Evolutionary conservation across 1,139 yeast genomes (phyloP), one percentile per base, ranked within the genome.

Genomic region (Meyerozyma sp.): DNA sequence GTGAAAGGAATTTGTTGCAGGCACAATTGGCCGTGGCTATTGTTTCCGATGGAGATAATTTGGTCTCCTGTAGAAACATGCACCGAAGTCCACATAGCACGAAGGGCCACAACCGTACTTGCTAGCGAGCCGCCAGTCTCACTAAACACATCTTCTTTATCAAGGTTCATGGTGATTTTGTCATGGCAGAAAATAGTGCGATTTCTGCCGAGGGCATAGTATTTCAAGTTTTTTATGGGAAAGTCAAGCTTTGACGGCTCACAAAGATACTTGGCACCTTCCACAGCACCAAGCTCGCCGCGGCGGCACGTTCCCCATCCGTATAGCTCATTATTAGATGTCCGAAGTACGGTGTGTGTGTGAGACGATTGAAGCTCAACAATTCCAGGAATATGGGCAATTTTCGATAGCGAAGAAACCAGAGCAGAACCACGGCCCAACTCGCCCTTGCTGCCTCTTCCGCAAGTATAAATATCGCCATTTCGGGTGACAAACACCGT

Each of bases 221-320:
- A 34, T 11, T 20, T 21, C 37, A 27, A 34, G 8, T 34, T 34
- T 9, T 4, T 18, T 11, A 9, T 3, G 26, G 37, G 26, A 34
- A 34, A 34, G 4, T 18, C 25, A 7, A 34, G 18, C 2, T 45
- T 46, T 8, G 40, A 16, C 4, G 37, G 26, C 8, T 28, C 35
- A 1, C 11, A 10, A 7, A 34, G 8, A 21, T 4, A 29, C 18
- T 2, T 39, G 35, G 16, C 37, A 16, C 23, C 11, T 18, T 32
- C 3, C 8, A 34, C 14, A 11, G 8, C 4, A 8, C 77, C 73
- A 20, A 90, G 59, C 58, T 90, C 96, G 6, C 93, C 90, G 56
- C 82, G 84, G 36, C 90, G 75, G 40, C 86, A 78, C 40, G 77
- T 79, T 0, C 98, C 98, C 94, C 96, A 90, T 0, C 95, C 96